phyloP scores from a whole-genome alignment of 2,329 filamentous ascomycete genomes.

The Plectosphaerella cucumerina region DNA sequence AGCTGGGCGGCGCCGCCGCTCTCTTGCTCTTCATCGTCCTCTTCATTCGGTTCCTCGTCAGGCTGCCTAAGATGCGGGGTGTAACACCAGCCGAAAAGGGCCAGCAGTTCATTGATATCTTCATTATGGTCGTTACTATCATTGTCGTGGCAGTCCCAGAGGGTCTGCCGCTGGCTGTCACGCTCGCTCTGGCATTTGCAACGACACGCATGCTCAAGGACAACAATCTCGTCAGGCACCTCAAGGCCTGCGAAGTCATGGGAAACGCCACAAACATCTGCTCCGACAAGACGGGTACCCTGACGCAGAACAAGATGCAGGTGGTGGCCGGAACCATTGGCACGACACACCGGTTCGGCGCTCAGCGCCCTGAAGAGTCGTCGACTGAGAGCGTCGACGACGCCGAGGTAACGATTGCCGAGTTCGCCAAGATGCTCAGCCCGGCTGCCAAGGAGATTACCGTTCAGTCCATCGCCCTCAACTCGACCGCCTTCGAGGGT shows the following conservation, averaged over 20 bases:
- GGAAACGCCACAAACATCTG: slow-evolving; percentile 71
- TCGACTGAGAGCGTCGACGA: slow-evolving; percentile 20
- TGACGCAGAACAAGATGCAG: slow-evolving; percentile 67
- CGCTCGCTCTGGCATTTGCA: slow-evolving; percentile 70
- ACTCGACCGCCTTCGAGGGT: slow-evolving; percentile 74
- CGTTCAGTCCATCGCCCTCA: slow-evolving; percentile 56
- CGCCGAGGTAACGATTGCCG: slow-evolving; percentile 29
- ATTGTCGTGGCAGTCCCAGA: slow-evolving; percentile 78
- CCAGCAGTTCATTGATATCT: slow-evolving; percentile 70
- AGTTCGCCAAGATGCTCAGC: slow-evolving; percentile 43
- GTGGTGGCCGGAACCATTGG: slow-evolving; percentile 59
- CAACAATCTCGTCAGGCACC: slow-evolving; percentile 71
- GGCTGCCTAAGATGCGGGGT: slow-evolving; percentile 49
- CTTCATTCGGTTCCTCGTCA: slow-evolving; percentile 78
- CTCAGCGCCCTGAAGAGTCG: slow-evolving; percentile 22
- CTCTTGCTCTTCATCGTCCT: slow-evolving; percentile 79
- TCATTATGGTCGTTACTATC: slow-evolving; percentile 75
- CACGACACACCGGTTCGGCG: slow-evolving; percentile 50
- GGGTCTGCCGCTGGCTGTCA: slow-evolving; percentile 74
- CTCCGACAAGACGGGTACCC: slow-evolving; percentile 64
- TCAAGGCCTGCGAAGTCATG: slow-evolving; percentile 79
- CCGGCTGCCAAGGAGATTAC: slow-evolving; percentile 47
- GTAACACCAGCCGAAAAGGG: slow-evolving; percentile 67
- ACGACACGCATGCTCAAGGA: slow-evolving; percentile 74
- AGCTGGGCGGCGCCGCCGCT: slow-evolving; percentile 72